Evolutionary conservation across 2,329 filamentous ascomycete species (phyloP), one percentile per base, ranked within the genome.

Genomic region (Venturiaceae sp.): DNA sequence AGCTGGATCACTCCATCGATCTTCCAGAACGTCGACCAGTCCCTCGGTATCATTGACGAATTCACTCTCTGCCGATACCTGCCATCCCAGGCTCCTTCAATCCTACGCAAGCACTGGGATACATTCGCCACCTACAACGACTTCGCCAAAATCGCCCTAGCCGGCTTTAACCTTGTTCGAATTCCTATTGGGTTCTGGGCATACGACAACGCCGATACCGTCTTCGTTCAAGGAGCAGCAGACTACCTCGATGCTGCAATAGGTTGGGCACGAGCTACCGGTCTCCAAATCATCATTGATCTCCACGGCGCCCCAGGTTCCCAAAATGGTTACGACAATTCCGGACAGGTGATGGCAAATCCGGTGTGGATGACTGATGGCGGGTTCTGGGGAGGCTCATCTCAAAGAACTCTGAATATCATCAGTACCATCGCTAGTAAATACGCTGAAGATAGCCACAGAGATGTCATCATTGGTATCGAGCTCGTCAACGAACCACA

Each of bases 291-390:
- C n/a, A 72, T 83, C 64, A 78, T 84, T 52, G 82, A 84, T 63
- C 72, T 83, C 6, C 82, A 84, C 65, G 80, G 79, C 34, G 78
- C 77, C 3, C 81, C 79, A 14, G 76, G 77, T 41, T 79, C 75
- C 2, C 82, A 84, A 63, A 84, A 84, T 61, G 82, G 83, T 9
- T 84, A 81, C 65, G 83, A 85, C 67, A 84, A 85, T 67, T 82
- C 78, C 41, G 83, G 83, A 2, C 77, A 80, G 59, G 72, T 71
- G 63, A 72, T 72, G 54, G 63, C 62, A 54, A 74, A 59, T 16
- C 75, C 74, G 11, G 21, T 8, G 16, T 61, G 67, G 68, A 4
- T 82, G 77, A 74, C 74, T 75, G 66, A 71, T 33, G 78, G 76
- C 32, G 68, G 58, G 3, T 44, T 46, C 33, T 11, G 28, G 5